Evolutionary conservation across 495 filamentous ascomycete species (phyloP).

Genomic region (Trichoderma parareesei): DNA sequence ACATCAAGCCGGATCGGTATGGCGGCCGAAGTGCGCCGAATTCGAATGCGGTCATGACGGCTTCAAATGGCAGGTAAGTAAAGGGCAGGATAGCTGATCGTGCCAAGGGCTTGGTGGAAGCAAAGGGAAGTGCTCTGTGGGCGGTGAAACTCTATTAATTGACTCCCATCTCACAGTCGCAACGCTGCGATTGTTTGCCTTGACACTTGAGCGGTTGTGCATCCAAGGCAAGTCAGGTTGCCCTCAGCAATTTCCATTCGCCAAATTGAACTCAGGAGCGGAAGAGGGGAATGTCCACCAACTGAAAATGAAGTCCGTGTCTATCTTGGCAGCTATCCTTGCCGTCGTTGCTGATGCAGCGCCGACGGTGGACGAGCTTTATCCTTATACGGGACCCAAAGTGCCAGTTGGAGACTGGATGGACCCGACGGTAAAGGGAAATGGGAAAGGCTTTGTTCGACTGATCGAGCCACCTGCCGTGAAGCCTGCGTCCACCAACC

Average conservation of each 20-base stretch:
- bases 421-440: neutral
- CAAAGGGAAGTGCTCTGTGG: too few species aligned
- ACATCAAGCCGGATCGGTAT: neutral
- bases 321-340: neutral
- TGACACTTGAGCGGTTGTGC: neutral
- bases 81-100: neutral
- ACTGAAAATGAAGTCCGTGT: neutral
- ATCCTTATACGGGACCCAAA: neutral
- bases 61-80: neutral
- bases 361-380: neutral
- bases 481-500: slow-evolving; percentile 29
- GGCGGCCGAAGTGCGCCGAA: neutral
- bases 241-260: neutral
- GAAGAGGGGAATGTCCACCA: neutral
- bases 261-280: neutral
- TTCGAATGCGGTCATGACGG: neutral
- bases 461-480: slow-evolving; percentile 44
- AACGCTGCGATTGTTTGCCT: neutral
- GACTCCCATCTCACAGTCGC: neutral
- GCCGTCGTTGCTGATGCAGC: neutral
- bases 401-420: neutral
- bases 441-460: neutral
- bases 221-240: neutral
- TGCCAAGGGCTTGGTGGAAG: neutral
- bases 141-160: neutral